phyloP scores from a whole-genome alignment of 345 rosid genomes.

The Populus simonii region DNA sequence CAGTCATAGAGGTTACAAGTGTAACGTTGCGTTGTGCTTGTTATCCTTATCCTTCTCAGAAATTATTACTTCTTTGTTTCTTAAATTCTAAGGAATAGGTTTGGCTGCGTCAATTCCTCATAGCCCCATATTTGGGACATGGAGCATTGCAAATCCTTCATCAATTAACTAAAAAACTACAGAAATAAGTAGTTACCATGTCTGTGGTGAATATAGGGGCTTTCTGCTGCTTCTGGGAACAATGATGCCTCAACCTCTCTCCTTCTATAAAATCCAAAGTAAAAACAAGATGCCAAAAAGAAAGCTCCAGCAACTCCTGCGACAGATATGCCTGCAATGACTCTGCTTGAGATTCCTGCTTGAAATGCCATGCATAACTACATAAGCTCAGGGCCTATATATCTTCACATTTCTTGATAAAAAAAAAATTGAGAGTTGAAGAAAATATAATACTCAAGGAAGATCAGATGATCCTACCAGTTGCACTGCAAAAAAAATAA shows the following conservation, averaged over 20 bases:
- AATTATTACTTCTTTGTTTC: no score
- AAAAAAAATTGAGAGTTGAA: background rate
- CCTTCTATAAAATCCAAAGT: conserved; percentile 23
- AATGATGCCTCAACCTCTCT: conserved; percentile 23
- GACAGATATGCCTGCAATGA: conserved; percentile 37
- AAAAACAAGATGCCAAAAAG: conserved; percentile 15
- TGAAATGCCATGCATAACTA: conserved; percentile 14
- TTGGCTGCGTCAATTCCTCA: no score
- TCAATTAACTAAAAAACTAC: no score
- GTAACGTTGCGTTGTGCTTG: no score
- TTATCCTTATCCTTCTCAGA: no score
- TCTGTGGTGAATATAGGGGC: conserved; percentile 13
- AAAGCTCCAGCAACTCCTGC: conserved; percentile 32
- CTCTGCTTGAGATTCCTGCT: conserved; percentile 37
- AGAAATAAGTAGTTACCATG: conserved; percentile 15
- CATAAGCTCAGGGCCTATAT: background rate
- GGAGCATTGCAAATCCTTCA: no score
- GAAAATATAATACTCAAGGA: conserved; percentile 7
- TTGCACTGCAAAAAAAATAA: conserved; percentile 41
- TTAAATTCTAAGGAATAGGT: no score
- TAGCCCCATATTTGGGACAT: no score
- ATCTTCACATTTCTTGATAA: background rate
- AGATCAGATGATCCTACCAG: conserved; percentile 23
- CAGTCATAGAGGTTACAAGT: no score
- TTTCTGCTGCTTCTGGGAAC: conserved; percentile 21